Base-by-base conservation (phyloP, 169 alveolate genomes). In the Plasmodium reichenowi region DNA sequence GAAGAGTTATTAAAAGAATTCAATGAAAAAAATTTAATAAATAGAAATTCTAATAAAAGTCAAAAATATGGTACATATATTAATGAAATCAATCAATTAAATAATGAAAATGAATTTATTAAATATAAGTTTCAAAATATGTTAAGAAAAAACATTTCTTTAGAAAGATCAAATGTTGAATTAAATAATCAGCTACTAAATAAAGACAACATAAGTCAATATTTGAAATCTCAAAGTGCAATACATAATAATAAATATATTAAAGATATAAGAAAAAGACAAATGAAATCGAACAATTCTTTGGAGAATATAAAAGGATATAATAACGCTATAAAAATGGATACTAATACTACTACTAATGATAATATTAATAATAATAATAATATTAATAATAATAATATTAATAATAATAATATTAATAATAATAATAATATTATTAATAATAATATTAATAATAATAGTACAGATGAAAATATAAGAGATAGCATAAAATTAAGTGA, bases 21-120 rank as follows among this genome's bases (percentile, higher is more conserved):
- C 20, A 80, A 20, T 22, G 67, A 80, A 56, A 32, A 50, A 60
- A 60, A 56, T 47, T 47, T 45, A 32, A 9, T 17, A 8, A 56
- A 48, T 9, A 10, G 22, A 9, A 24, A 17, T 72, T 7, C 52
- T 20, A 56, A 52, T 68, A 60, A 54, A 68, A 68, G 67, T 10
- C 63, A 62, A 17, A 56, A 62, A 20, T 63, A 68, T 60, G 71
- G 62, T 13, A 17, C 43, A 48, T 80, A 71, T 62, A 43, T 66
- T 45, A 24, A 68, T 13, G 72, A 80, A 70, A 67, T 80, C 20
- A 71, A 67, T 62, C 45, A 67, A 68, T 60, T 80, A 52, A 80
- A 72, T 48, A 60, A 80, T 24, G 83, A 80, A 80, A 80, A 80
- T 43, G 90, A 80, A 24, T 80, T 80, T 62, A 67, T 80, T 8